These are phyloP conservation scores for Dioscorea zingiberensis DNA, from an alignment of 106 monocot species.

Conservation along the genomic window DNA sequence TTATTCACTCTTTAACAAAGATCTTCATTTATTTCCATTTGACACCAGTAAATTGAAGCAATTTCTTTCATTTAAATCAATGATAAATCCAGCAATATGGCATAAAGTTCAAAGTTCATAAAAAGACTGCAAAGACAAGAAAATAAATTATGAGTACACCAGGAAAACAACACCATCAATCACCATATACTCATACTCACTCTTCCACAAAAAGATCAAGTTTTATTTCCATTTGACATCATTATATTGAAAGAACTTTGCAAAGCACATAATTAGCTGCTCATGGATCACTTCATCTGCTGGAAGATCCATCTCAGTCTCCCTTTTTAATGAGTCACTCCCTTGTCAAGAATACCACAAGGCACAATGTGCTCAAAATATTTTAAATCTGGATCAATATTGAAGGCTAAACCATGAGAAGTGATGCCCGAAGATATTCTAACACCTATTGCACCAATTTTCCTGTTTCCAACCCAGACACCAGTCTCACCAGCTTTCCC, in stretches of 20 bases:
- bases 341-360: slow-evolving; percentile 87
- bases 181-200: neutral
- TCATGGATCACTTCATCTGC: slow-evolving; percentile 68
- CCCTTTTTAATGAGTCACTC: slow-evolving; percentile 69
- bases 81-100: no score
- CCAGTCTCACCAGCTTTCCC: slow-evolving; percentile 69
- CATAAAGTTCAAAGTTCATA: no score
- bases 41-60: no score
- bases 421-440: slow-evolving; percentile 73
- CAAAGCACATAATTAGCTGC: slow-evolving; percentile 41
- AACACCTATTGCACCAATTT: slow-evolving; percentile 88
- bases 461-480: slow-evolving; percentile 77
- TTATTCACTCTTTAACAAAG: no score
- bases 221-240: slow-evolving; percentile 28
- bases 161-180: neutral
- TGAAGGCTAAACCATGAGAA: slow-evolving; percentile 85
- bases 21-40: no score
- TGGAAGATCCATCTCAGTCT: slow-evolving; percentile 43
- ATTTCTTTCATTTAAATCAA: no score
- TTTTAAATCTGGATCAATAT: slow-evolving; percentile 18
- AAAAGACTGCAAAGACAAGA: no score
- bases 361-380: slow-evolving; percentile 78
- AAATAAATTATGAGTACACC: neutral
- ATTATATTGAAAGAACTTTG: slow-evolving; percentile 24
- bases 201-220: neutral